phyloP scores from a whole-genome alignment of 2,329 filamentous ascomycete genomes.

The Biscogniauxia sp. region DNA sequence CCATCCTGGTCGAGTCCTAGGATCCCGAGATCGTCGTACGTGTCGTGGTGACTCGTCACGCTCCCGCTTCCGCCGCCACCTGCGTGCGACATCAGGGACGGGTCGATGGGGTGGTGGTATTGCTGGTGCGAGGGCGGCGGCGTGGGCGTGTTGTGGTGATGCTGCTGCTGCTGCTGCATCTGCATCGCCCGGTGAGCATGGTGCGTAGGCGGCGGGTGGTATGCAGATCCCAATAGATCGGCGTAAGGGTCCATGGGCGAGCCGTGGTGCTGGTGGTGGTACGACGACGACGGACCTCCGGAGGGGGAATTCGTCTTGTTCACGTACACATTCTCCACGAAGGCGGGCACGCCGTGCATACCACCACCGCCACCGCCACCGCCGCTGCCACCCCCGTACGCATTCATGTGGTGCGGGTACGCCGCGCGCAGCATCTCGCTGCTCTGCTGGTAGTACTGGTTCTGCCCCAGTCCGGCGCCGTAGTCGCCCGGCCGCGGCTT shows the following conservation, averaged over 20 bases:
- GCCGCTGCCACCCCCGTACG: conserved; percentile 4
- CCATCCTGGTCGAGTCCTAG: conserved; percentile 12
- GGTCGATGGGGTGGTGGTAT: conserved; percentile 15
- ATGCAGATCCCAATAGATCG: not conserved
- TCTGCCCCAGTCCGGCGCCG: conserved; percentile 28
- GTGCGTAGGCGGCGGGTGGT: not conserved
- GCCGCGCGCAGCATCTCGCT: conserved; percentile 18
- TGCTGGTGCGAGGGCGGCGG: conserved; percentile 6
- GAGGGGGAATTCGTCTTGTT: conserved; percentile 25
- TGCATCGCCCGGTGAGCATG: not conserved
- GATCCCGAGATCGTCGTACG: conserved; percentile 22
- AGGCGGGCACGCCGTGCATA: conserved; percentile 5
- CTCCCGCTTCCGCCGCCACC: conserved; percentile 4
- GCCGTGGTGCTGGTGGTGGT: not conserved
- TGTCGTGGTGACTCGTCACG: not conserved
- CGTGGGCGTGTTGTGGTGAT: not conserved
- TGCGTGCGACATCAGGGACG: conserved; percentile 17
- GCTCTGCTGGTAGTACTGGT: conserved; percentile 39
- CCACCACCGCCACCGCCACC: not conserved
- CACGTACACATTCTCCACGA: conserved; percentile 24
- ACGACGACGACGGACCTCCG: conserved; percentile 3
- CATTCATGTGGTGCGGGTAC: conserved; percentile 17
- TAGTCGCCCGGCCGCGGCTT: conserved; percentile 40
- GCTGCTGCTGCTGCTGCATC: not conserved
- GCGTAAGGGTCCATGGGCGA: not conserved